Percentiles rank a stretch among this genome's conserved stretches.
Evolutionary conservation across 352 stramenopile species (phyloP).

Genomic region (Phytopythium aichiense): DNA sequence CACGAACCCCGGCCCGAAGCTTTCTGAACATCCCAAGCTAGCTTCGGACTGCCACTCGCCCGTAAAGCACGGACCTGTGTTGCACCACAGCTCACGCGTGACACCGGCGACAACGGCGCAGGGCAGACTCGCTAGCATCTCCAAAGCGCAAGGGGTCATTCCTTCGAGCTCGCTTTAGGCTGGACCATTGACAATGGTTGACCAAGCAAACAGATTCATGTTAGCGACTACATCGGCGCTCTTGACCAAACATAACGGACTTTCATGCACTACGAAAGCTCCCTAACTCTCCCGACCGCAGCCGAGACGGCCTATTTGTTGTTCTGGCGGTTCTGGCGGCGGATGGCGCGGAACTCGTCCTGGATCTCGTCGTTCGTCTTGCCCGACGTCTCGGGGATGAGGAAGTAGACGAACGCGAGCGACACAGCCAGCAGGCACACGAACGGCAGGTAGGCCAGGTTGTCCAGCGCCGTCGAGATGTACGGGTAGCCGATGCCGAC

Average conservation of each 20-base stretch:
- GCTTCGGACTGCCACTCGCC: not conserved
- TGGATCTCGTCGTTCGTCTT: conserved; percentile 54
- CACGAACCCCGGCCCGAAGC: not conserved
- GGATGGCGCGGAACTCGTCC: conserved; percentile 32
- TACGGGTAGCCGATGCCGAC: conserved; percentile 52
- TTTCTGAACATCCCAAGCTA: not conserved
- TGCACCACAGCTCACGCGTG: not conserved
- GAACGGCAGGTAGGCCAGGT: conserved; percentile 36
- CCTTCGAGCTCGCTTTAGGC: not conserved
- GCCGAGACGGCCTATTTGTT: not conserved
- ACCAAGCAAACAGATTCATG: not conserved
- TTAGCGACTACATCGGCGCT: not conserved
- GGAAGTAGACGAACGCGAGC: conserved; percentile 25
- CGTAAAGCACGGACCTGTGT: not conserved
- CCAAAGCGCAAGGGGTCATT: not conserved
- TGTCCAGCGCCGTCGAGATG: conserved; percentile 22
- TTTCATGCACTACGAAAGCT: not conserved
- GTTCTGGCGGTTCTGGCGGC: conserved; percentile 16
- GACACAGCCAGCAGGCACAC: conserved; percentile 18
- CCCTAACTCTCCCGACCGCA: not conserved
- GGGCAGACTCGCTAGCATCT: not conserved
- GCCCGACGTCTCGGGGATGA: conserved; percentile 39
- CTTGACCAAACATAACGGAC: not conserved
- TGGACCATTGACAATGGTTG: not conserved
- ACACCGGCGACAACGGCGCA: not conserved